Evolutionary conservation across 2,329 filamentous ascomycete genomes (phyloP), one percentile per base, ranked within the genome.

Genomic region (Lasiodiplodia sp.): DNA sequence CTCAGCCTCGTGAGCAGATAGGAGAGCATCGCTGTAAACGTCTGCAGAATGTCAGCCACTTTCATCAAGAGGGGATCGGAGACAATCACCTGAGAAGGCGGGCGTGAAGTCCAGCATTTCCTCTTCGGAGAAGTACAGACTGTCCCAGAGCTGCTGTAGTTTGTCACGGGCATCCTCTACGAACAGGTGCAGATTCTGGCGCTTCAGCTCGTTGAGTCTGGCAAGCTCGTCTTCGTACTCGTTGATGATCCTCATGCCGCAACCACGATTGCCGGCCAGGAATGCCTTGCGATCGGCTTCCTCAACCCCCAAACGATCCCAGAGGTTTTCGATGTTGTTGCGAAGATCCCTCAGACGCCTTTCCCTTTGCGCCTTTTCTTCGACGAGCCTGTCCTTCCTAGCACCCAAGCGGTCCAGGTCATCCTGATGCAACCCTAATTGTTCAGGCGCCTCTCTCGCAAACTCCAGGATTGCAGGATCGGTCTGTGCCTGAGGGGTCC

Each of bases 31-130:
- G 74, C 94, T 97, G 81, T 96, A 97, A 23, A 97, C 95, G 77
- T 98, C 96, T 12, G 73, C 72, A 25, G 6, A 25, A 25, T 65
- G 68, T 73, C 57, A 74, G 70, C 23, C 44, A 28, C 11, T 25
- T 52, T n/a, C 23, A 18, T 40, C 0, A 25, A 3, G 2, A 4
- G 47, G 12, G 18, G 3, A 14, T 18, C 34, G 18, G 28, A n/a
- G 40, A 60, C 28, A 68, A 75, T 64, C 70, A 79, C 78, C 78
- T 56, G 94, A 97, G 78, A 98, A 98, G 52, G 94, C 96, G 0
- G 96, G 96, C 0, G 94, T 96, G 74, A 99, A 99, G 73, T 97
- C 94, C 68, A 98, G 88, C 94, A 98, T 98, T 82, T 99, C 96
- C 75, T 99, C 96, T 78, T 99, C 96, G 0, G 93, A 97, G 77